These are phyloP conservation scores for Bolboschoenus planiculmis DNA, from an alignment of 176 grass and related monocot genomes.

Conservation along the genomic window DNA sequence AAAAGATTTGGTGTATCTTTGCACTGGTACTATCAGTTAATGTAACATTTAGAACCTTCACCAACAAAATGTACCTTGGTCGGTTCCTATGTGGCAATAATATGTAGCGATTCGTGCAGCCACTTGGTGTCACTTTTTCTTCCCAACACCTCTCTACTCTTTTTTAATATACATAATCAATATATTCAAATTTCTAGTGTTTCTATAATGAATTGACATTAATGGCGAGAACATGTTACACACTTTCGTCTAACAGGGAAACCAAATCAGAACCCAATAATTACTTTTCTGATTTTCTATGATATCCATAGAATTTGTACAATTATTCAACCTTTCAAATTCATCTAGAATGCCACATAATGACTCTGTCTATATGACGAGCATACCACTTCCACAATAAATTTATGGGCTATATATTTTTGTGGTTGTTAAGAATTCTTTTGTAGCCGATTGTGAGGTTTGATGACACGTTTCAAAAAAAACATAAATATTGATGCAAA, in stretches of 20 bases:
- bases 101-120: not conserved
- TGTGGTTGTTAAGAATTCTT: not conserved
- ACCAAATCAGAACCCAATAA: not conserved
- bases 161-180: not conserved
- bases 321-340: not conserved
- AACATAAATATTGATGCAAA: not conserved
- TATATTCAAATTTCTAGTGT: not conserved
- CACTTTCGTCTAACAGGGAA: not conserved
- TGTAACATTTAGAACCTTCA: not conserved
- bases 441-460: not conserved
- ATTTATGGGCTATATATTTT: not conserved
- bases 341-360: not conserved
- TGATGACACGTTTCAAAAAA: not conserved
- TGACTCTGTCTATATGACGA: not conserved
- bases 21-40: not conserved
- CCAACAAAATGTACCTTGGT: not conserved
- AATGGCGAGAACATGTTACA: not conserved
- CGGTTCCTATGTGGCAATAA: not conserved
- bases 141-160: not conserved
- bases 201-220: not conserved
- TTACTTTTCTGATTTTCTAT: not conserved
- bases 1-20: conserved; percentile 1
- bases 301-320: not conserved
- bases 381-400: not conserved
- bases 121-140: not conserved